Percentiles rank a stretch among this genome's conserved stretches.
phyloP scores from a whole-genome alignment of 139 green algal species.

The Volvox africanus region DNA sequence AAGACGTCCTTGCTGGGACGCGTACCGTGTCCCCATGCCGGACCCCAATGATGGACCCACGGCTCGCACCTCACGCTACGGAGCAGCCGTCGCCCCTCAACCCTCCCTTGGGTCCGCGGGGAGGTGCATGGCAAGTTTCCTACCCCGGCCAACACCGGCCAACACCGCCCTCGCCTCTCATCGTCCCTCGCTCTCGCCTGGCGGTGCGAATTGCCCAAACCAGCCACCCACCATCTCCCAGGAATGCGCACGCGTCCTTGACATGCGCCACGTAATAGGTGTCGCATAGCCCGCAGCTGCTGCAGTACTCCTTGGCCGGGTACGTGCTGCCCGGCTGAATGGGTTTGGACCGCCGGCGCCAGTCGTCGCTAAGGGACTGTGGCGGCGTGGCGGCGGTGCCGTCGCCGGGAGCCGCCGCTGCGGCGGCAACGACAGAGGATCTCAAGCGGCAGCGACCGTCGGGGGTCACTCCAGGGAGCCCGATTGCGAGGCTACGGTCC shows the following conservation, averaged over 20 bases:
- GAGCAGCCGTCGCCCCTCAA: too few relatives aligned
- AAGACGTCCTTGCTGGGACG: too few relatives aligned
- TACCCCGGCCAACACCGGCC: neutral
- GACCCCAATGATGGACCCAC: too few relatives aligned
- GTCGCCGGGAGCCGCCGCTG: neutral
- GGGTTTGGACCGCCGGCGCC: slow-evolving; percentile 71
- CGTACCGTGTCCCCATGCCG: too few relatives aligned
- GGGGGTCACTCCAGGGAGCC: too few relatives aligned
- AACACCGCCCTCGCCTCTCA: neutral
- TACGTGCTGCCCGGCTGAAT: slow-evolving; percentile 85
- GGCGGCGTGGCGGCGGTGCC: neutral
- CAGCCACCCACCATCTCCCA: slow-evolving; percentile 82
- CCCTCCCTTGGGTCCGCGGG: too few relatives aligned
- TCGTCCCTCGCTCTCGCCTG: neutral
- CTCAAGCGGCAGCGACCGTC: too few relatives aligned
- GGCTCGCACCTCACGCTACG: too few relatives aligned
- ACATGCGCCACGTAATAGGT: slow-evolving; percentile 97
- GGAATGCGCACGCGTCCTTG: slow-evolving; percentile 96
- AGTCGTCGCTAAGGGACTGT: slow-evolving; percentile 47
- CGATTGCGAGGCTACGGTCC: too few relatives aligned
- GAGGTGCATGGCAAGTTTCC: too few relatives aligned
- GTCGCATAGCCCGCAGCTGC: slow-evolving; percentile 94
- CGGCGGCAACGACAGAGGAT: neutral
- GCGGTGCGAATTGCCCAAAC: neutral
- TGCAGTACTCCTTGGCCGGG: slow-evolving; percentile 92